Conservation (phyloP, 2,329 filamentous ascomycete genomes). For the Fusarium siculi region DNA sequence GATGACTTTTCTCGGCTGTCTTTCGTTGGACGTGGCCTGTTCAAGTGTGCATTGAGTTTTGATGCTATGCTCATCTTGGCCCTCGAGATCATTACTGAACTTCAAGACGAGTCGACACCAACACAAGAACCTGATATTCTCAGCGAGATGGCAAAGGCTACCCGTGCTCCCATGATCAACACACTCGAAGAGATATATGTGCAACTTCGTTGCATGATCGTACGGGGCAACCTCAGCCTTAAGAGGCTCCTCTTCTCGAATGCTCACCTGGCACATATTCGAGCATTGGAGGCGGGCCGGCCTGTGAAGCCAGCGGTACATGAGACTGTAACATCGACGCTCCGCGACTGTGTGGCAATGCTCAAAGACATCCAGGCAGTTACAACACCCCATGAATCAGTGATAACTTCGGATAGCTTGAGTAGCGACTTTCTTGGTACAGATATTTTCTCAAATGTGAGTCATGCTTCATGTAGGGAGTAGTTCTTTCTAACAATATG, state of each 20-base stretch:
- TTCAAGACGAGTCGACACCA: constrained; percentile 37
- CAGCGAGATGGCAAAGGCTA: constrained; percentile 38
- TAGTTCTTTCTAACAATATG: constrained; percentile 5
- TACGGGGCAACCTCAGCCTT: constrained; percentile 38
- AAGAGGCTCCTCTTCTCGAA: constrained; percentile 40
- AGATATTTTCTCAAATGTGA: constrained; percentile 34
- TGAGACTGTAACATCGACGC: constrained; percentile 32
- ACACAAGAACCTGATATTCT: constrained; percentile 36
- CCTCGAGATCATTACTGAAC: constrained; percentile 39
- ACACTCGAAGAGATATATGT: constrained; percentile 29
- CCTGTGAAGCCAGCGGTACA: constrained; percentile 38
- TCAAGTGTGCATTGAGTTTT: constrained; percentile 43
- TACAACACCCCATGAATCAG: constrained; percentile 34
- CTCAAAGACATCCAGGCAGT: constrained; percentile 24
- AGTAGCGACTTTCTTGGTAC: constrained; percentile 29
- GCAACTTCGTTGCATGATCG: constrained; percentile 34
- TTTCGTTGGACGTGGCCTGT: constrained; percentile 41
- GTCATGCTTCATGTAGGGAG: background rate
- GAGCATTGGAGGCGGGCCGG: constrained; percentile 35
- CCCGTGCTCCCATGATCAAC: constrained; percentile 36
- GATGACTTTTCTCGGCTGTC: constrained; percentile 39
- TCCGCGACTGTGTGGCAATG: constrained; percentile 33
- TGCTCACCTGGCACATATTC: constrained; percentile 39
- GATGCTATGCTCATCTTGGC: constrained; percentile 41
- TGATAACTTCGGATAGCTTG: constrained; percentile 23